Base-by-base conservation (phyloP, 257 asterid species). In the Solanum bulbocastanum region DNA sequence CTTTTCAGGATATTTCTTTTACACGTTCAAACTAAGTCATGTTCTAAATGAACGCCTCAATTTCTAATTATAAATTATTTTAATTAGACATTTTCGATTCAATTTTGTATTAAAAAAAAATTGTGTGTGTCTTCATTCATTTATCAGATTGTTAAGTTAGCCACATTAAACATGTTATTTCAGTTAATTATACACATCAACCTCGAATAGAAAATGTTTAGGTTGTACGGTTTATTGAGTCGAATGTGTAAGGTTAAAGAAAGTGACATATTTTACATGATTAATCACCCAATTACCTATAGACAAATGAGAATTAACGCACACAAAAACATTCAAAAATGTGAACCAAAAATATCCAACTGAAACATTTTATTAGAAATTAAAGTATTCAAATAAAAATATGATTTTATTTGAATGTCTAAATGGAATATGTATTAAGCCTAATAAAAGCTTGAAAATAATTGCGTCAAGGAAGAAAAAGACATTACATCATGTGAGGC, bases 401-500 rank as follows among this genome's bases (percentile, higher is more conserved):
- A 56, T 56, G 2, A 56, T 20, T 7, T 56, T 18, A 20, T 56
- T 18, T 56, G n/a, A 56, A 6, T 56, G 4, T 56, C 1, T 56
- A 56, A 7, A 56, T 56, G 66, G n/a, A 56, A 56, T 56, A 56
- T 10, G 15, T 9, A 62, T 9, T 62, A 23, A 23, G 69, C 14
- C 69, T 62, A 66, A 6, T 30, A 32, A 44, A 46, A 30, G 22
- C 40, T 81, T 81, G 37, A 46, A 46, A 81, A 4, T 44, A 75
- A 37, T 75, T 75, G 83, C 83, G 56, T 36, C 6, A 39, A 75
- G 83, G 83, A 75, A 39, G 83, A 74, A 75, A 74, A 75, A 23
- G 83, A 75, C 27, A 75, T 81, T 81, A 30, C 85, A 49, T 92
- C 95, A 92, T 92, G 94, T 93, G 94, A 92, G 89, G 93, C 94